A percentile compares a stretch with the other conserved stretches of the same genome.
phyloP scores from a whole-genome alignment of 306 rosid species.

The Luffa aegyptiaca region DNA sequence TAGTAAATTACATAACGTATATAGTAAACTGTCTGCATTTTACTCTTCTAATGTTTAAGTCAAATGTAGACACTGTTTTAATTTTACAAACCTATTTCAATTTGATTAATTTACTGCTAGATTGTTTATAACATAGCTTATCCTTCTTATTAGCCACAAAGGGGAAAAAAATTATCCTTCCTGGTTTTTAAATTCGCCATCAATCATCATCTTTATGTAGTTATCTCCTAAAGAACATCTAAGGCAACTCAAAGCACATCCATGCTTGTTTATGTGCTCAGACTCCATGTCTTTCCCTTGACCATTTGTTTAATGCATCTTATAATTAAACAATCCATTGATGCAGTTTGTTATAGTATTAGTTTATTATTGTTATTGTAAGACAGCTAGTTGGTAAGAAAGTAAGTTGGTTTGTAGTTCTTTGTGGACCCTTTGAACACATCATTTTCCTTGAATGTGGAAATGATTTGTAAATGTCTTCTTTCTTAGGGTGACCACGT shows the following conservation, averaged over 20 bases:
- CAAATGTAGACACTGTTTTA: background rate
- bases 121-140: background rate
- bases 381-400: background rate
- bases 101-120: background rate
- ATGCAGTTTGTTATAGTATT: background rate
- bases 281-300: background rate
- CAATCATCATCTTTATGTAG: background rate
- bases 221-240: background rate
- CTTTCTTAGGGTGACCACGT: constrained; percentile 79
- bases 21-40: background rate
- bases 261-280: background rate
- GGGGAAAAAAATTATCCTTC: background rate
- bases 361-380: background rate
- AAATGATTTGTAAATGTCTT: constrained; percentile 15
- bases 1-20: background rate
- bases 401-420: constrained; percentile 2
- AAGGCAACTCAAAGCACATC: background rate
- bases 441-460: constrained; percentile 5
- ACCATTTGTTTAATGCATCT: background rate
- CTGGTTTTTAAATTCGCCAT: background rate
- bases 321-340: background rate
- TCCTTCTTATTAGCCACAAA: background rate
- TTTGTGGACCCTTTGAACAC: constrained; percentile 4
- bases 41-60: background rate
- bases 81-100: background rate